A percentile compares a stretch with the other conserved stretches of the same genome.
Conservation (phyloP, 225 moss, liverwort and hornwort genomes). For the Marchantia paleacea region DNA sequence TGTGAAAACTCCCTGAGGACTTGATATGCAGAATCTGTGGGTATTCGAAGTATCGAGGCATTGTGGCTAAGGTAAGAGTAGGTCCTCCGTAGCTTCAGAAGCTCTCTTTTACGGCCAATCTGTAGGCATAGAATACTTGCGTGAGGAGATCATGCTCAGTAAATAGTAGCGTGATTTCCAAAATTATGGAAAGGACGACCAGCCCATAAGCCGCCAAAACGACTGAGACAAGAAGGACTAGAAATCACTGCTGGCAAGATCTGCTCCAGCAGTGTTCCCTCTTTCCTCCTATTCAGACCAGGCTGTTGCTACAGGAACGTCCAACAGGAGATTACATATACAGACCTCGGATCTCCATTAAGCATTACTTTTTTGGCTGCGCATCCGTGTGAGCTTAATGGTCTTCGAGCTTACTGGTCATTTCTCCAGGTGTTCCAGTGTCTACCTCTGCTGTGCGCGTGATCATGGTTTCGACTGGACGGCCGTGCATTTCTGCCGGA, state of each 20-base stretch:
- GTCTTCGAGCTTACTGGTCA: not conserved
- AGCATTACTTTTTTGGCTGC: not conserved
- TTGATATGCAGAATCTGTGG: too few relatives aligned
- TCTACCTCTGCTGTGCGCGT: constrained; percentile 10
- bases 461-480: constrained; percentile 9
- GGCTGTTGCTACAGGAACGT: not conserved
- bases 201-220: not conserved
- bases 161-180: too few relatives aligned
- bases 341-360: not conserved
- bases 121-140: too few relatives aligned
- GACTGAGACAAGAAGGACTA: not conserved
- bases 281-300: not conserved
- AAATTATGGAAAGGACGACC: not conserved
- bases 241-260: not conserved
- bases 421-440: constrained; percentile 10
- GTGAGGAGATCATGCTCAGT: too few relatives aligned
- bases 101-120: too few relatives aligned
- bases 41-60: too few relatives aligned
- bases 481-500: not conserved
- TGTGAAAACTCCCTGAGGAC: too few relatives aligned
- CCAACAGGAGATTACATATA: not conserved
- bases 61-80: too few relatives aligned
- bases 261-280: not conserved
- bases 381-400: not conserved
- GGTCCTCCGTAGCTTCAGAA: too few relatives aligned